Evolutionary conservation across 2,329 filamentous ascomycete genomes (phyloP).

Genomic region (Ophiostoma sp.): DNA sequence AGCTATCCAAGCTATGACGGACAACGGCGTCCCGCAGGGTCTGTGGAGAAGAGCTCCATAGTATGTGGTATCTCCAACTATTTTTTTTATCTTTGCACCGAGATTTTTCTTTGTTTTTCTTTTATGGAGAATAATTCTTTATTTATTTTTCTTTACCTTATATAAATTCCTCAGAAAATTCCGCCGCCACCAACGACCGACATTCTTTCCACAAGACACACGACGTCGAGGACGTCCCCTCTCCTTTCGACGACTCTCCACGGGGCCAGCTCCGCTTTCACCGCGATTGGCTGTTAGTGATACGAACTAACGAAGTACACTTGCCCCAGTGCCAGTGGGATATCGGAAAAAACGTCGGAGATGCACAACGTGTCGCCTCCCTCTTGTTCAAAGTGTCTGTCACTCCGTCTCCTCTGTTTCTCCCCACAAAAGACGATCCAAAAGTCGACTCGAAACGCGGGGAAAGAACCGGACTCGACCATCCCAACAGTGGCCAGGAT

Average conservation of each 20-base stretch:
- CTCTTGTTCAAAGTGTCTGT: neutral
- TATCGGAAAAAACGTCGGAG: constrained; percentile 19
- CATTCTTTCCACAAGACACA: neutral
- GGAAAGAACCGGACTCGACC: neutral
- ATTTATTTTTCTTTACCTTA: neutral
- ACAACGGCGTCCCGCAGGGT: neutral
- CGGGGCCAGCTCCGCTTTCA: too few species aligned
- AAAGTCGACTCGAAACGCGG: too few species aligned
- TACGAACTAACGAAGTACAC: neutral
- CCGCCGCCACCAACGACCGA: neutral
- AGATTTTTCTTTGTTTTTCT: neutral
- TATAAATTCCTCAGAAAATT: constrained; percentile 1
- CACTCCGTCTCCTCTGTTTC: neutral
- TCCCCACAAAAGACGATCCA: neutral
- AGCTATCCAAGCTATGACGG: neutral
- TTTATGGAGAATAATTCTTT: neutral
- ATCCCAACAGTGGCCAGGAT: neutral
- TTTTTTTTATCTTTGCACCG: neutral
- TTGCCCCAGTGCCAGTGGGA: neutral
- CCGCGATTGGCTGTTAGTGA: neutral
- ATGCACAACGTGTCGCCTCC: neutral
- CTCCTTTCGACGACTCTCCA: neutral
- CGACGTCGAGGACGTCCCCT: neutral
- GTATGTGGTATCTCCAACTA: neutral
- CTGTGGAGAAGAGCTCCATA: neutral